These are phyloP conservation scores for Zymoseptoria tritici DNA, from an alignment of 2,329 filamentous ascomycete species.

Conservation along the genomic window DNA sequence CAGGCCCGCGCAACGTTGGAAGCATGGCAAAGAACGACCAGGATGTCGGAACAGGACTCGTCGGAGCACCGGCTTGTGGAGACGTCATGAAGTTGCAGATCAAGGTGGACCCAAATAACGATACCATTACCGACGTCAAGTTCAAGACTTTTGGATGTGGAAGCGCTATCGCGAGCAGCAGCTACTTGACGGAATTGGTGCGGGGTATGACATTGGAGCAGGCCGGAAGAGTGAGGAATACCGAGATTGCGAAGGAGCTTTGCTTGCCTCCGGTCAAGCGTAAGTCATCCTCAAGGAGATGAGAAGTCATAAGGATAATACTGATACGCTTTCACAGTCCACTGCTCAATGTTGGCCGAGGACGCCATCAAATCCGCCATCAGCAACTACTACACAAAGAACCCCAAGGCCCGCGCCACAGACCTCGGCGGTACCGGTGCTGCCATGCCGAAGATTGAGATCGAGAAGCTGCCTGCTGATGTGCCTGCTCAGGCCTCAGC, in stretches of 20 bases:
- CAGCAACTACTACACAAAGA: slow-evolving; percentile 85
- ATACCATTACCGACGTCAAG: slow-evolving; percentile 88
- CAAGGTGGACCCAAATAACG: slow-evolving; percentile 77
- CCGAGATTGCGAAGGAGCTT: slow-evolving; percentile 94
- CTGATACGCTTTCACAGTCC: slow-evolving; percentile 46
- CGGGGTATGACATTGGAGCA: slow-evolving; percentile 95
- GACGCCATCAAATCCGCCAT: slow-evolving; percentile 91
- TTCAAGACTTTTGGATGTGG: slow-evolving; percentile 98
- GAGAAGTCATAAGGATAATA: not conserved
- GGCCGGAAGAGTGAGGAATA: slow-evolving; percentile 87
- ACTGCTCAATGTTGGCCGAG: slow-evolving; percentile 88
- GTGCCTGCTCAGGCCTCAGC: slow-evolving; percentile 11
- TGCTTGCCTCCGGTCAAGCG: slow-evolving; percentile 81
- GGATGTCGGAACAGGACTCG: slow-evolving; percentile 85
- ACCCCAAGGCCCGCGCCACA: slow-evolving; percentile 66
- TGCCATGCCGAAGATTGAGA: slow-evolving; percentile 58
- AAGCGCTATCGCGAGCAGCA: slow-evolving; percentile 87
- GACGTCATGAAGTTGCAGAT: slow-evolving; percentile 95
- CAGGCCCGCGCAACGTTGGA: slow-evolving; percentile 68
- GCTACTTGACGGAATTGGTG: slow-evolving; percentile 90
- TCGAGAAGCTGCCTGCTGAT: slow-evolving; percentile 44
- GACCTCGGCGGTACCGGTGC: slow-evolving; percentile 69
- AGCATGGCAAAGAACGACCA: slow-evolving; percentile 70
- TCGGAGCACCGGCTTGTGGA: slow-evolving; percentile 82
- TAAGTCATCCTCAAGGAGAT: slow-evolving; percentile 42